phyloP scores from a whole-genome alignment of 2,329 filamentous ascomycete genomes.

The Stemphylium lycopersici region DNA sequence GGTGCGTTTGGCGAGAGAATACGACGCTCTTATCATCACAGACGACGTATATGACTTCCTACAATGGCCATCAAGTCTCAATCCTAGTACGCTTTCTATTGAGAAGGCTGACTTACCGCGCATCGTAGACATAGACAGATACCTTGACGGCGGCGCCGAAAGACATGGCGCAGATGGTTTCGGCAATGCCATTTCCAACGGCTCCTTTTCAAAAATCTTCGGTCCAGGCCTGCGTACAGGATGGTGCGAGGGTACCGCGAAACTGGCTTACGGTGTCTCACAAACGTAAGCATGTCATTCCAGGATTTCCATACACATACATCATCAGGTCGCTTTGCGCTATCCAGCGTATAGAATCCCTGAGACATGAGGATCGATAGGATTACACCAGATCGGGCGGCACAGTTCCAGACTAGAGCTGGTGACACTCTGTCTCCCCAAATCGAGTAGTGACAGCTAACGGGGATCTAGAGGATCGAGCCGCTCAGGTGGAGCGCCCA shows the following conservation, averaged over 20 bases:
- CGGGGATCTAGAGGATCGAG: conserved; percentile 58
- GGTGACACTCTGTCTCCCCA: conserved; percentile 9
- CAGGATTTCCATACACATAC: not conserved
- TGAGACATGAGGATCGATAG: not conserved
- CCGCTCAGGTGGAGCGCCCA: conserved; percentile 65
- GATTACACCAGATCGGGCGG: not conserved
- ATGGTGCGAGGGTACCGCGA: conserved; percentile 79
- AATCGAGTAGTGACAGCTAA: conserved; percentile 26
- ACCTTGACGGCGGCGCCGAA: conserved; percentile 64
- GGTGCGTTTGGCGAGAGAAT: conserved; percentile 75
- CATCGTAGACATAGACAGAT: conserved; percentile 77
- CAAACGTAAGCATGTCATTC: conserved; percentile 58
- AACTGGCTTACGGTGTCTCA: conserved; percentile 64
- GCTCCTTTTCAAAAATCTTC: conserved; percentile 86
- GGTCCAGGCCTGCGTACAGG: conserved; percentile 83
- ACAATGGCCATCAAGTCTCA: conserved; percentile 68
- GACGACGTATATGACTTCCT: conserved; percentile 97
- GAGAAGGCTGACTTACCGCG: conserved; percentile 66
- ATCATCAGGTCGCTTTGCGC: not conserved
- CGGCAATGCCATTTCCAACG: conserved; percentile 84
- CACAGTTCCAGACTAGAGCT: conserved; percentile 1
- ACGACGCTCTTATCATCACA: conserved; percentile 80
- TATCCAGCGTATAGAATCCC: not conserved
- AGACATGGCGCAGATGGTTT: conserved; percentile 63
- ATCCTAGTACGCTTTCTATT: conserved; percentile 29